Evolutionary conservation across 139 green algal species (phyloP), one percentile per base, ranked within the genome.

Genomic region (Closterium sp.): DNA sequence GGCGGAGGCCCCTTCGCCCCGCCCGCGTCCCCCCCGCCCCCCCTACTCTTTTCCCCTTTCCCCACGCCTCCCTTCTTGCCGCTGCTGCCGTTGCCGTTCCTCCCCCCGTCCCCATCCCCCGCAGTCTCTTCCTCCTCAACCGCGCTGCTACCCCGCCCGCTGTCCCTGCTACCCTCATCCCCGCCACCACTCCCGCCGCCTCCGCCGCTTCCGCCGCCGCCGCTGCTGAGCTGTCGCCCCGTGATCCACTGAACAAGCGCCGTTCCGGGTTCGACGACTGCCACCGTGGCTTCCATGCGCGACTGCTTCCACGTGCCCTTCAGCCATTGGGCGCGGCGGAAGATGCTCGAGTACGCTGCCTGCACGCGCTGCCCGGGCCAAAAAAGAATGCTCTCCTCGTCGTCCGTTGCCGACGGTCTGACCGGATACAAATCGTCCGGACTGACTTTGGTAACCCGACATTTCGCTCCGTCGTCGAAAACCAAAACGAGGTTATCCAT

Each of bases 401-500:
- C 89, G 31, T 92, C 93, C 10, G 85, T 84, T n/a, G 38, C 88
- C 1, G 88, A 88, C 29, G 30, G 28, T 29, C 27, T 45, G 17
- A 93, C 92, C 32, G 89, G 92, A 32, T 38, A 50, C 87, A 95
- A n/a, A 19, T 42, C 32, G 21, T 94, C 91, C 21, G 31, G 86
- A 31, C 62, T 86, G 30, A 93, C 92, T 38, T 92, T 17, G 38
- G 11, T 22, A 28, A 94, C 86, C 22, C 70, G 31, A 85, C 94
- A 96, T 31, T 86, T 70, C 11, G 86, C 89, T 2, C 91, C 89
- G 86, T 95, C 91, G 42, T 93, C 93, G 88, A 96, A 95, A 28
- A 85, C 27, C 31, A 96, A 11, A 5, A 86, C 28, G 17, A 96
- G 38, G 70, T 90, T 85, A 45, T 94, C 90, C 9, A n/a, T 19